These are phyloP conservation scores for Asterionellopsis glacialis DNA, from an alignment of 108 stramenopile species.

Conservation along the genomic window DNA sequence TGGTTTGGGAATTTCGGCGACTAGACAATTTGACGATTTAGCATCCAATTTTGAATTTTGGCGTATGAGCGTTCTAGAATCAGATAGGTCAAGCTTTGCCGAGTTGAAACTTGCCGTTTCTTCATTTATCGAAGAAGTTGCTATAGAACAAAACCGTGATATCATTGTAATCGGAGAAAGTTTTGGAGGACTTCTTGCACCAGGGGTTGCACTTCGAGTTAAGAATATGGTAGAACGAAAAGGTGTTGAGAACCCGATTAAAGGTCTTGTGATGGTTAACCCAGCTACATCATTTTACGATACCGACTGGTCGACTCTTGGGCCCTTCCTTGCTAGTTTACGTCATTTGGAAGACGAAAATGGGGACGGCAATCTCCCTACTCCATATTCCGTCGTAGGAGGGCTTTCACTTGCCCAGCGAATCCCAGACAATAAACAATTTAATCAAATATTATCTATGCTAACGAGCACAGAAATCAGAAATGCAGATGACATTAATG, in stretches of 20 bases:
- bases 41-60: constrained; percentile 70
- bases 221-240: background rate
- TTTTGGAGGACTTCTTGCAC: constrained; percentile 80
- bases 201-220: constrained; percentile 60
- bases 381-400: constrained; percentile 65
- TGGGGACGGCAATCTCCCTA: constrained; percentile 27
- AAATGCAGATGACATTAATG: constrained; percentile 1
- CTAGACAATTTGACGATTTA: constrained; percentile 73
- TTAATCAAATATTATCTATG: constrained; percentile 40
- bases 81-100: constrained; percentile 47
- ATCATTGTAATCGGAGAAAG: constrained; percentile 80
- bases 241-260: constrained; percentile 19
- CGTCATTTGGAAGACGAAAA: constrained; percentile 29
- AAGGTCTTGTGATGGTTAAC: constrained; percentile 81
- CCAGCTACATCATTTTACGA: constrained; percentile 88
- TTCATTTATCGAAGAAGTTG: constrained; percentile 44
- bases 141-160: constrained; percentile 25
- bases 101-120: constrained; percentile 42
- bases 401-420: constrained; percentile 45
- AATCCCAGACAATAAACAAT: constrained; percentile 57
- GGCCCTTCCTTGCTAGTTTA: constrained; percentile 47
- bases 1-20: constrained; percentile 82
- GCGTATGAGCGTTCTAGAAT: constrained; percentile 55
- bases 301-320: constrained; percentile 65
- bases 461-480: constrained; percentile 21